Evolutionary conservation across 495 filamentous ascomycete genomes (phyloP).

Genomic region (Aspergillus funiculosus): DNA sequence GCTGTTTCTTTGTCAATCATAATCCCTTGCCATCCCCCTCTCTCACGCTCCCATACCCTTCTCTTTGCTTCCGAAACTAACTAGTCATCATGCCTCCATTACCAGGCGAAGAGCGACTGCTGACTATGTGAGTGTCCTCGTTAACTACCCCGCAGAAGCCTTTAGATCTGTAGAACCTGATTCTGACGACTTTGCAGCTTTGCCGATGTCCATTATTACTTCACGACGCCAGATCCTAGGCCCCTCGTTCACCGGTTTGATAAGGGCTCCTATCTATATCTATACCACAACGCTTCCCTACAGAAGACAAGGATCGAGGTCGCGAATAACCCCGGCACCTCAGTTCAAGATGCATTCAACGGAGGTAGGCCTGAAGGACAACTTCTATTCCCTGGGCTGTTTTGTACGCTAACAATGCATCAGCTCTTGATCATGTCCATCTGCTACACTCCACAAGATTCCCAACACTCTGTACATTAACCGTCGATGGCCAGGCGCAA

Average conservation of each 20-base stretch:
- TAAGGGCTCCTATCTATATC: constrained; percentile 81
- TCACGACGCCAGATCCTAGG: constrained; percentile 61
- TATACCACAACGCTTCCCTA: constrained; percentile 68
- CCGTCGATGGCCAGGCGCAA: constrained; percentile 53
- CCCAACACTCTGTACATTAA: constrained; percentile 67
- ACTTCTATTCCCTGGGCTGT: not conserved
- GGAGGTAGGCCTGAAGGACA: constrained; percentile 56
- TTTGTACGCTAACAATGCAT: constrained; percentile 9
- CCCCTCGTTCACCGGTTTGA: constrained; percentile 82
- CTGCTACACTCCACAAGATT: constrained; percentile 74
- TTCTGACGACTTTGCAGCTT: constrained; percentile 50
- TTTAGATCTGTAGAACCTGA: not conserved
- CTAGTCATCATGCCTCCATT: constrained; percentile 60
- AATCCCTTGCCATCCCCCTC: constrained; percentile 2
- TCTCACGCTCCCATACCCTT: not conserved
- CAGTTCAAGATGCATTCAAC: constrained; percentile 85
- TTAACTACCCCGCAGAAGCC: constrained; percentile 22
- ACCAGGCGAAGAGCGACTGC: constrained; percentile 70
- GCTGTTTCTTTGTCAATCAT: constrained; percentile 2
- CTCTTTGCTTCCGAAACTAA: constrained; percentile 8
- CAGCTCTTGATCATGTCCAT: constrained; percentile 59
- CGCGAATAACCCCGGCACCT: constrained; percentile 78
- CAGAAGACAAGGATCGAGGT: constrained; percentile 71
- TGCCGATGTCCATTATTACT: constrained; percentile 86
- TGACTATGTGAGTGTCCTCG: constrained; percentile 67